Evolutionary conservation across 1,284 basidiomycete genomes (phyloP), one percentile per base, ranked within the genome.

Genomic region (Macrocystidia cucumis): DNA sequence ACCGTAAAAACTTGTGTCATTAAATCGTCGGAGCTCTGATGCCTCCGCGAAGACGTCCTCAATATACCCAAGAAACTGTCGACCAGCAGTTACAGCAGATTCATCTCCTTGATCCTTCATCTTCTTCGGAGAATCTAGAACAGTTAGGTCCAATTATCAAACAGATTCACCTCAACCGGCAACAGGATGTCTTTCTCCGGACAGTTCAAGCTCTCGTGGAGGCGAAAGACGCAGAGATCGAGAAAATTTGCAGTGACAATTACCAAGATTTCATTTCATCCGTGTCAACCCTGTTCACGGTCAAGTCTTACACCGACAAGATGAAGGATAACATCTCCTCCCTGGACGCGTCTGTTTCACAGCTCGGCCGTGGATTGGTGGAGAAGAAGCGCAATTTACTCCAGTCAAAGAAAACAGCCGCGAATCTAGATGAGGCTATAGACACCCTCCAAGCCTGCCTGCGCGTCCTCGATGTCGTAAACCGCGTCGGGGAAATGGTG

Each of bases 231-330:
- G 71, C 74, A 39, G 93, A 98, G 60, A 98, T 99, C 52, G 91
- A 98, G 64, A 78, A 76, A 41, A 92, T 98, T 60, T 98, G 96
- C 61, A 78, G 84, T 40, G 84, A 87, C 48, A 98, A 98, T 58
- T 97, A 98, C 56, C 90, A 95, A 64, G 96, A 98, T 57, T 98
- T 99, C 55, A 91, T 97, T 16, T 82, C 84, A 14, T 96, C 93
- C 5, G 92, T 98, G 6, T 91, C 92, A 21, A 97, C 92, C 3
- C 69, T 99, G 37, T 84, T 98, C 57, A 89, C 86, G 32, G 92
- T 98, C 54, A 86, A 97, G 50, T 91, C 83, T 2, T 88, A 87
- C 55, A 89, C 85, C 32, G 79, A 78, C 45, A 85, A 78, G 55
- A 74, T 89, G 50, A 78, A 84, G 48, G 82, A 88, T 49, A 87